Evolutionary conservation across 345 rosid genomes (phyloP), one percentile per base, ranked within the genome.

Genomic region (Passiflora organensis): DNA sequence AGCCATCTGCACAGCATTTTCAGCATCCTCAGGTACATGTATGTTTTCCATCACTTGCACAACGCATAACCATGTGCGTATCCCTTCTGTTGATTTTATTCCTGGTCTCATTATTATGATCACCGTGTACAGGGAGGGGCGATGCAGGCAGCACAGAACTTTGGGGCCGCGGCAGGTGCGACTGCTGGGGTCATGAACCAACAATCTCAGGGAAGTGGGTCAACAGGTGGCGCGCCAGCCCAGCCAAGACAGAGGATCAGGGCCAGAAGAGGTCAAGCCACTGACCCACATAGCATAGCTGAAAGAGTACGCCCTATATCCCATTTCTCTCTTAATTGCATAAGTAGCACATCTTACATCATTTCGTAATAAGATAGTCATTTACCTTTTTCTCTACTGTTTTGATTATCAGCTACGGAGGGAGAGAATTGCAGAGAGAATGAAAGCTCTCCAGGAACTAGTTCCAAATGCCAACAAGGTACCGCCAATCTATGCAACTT

Each of bases 401-500:
- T 23, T 48, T 51, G 18, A 9, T 6, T 18, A 16, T 47, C 91
- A 93, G 99, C 66, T 89, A 51, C 84, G 99, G 39, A 84, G 99
- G 43, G 99, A 89, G 68, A 82, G 99, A 63, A 93, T 93, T 46
- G 96, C 99, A 45, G 99, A 93, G 68, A 76, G 99, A 63, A 93
- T 89, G 99, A 93, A 86, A 78, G 86, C 99, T 53, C 87, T 93
- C 39, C 99, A 93, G 64, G 99, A 89, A 75, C 74, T 93, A 4
- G 99, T 93, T 52, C 99, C 99, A 16, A 93, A 89, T 68, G 94
- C 83, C 73, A 93, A 93, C 80, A 91, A 88, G 96, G 98, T 91
- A 69, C 48, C 5, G n/a, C 13, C 13, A 37, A 9, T 37, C 39
- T 12, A 14, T 14, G 12, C 14, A 2, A 39, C n/a, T 39, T 36